These are phyloP conservation scores for Pholiota microspora DNA, from an alignment of 768 basidiomycete species.

Conservation along the genomic window DNA sequence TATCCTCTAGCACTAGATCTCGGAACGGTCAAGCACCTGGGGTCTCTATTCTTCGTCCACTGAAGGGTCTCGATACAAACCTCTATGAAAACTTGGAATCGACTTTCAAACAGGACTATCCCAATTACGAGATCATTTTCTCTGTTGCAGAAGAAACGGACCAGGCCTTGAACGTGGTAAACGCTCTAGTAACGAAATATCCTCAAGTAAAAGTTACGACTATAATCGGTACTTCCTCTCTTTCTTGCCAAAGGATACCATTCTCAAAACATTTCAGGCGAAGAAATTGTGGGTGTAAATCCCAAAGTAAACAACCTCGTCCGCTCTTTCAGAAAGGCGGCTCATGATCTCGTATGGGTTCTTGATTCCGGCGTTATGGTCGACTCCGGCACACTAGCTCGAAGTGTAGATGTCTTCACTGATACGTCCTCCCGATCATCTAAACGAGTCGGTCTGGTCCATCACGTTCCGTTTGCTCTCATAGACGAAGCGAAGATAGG, in stretches of 20 bases:
- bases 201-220: slow-evolving; percentile 71
- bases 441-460: slow-evolving; percentile 77
- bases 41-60: slow-evolving; percentile 90
- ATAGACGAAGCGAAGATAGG: slow-evolving; percentile 71
- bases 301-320: slow-evolving; percentile 98
- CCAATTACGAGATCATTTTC: slow-evolving; percentile 87
- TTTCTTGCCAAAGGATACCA: neutral
- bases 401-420: slow-evolving; percentile 77
- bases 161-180: slow-evolving; percentile 82
- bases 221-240: slow-evolving; percentile 57
- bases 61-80: slow-evolving; percentile 94
- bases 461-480: slow-evolving; percentile 92
- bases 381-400: slow-evolving; percentile 73
- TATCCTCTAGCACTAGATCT: slow-evolving; percentile 56
- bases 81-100: slow-evolving; percentile 96
- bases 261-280: slow-evolving; percentile 45
- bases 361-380: slow-evolving; percentile 93
- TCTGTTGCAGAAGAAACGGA: slow-evolving; percentile 89
- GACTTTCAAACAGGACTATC: slow-evolving; percentile 88
- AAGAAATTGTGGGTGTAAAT: slow-evolving; percentile 85
- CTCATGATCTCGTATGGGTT: slow-evolving; percentile 92
- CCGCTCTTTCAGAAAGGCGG: slow-evolving; percentile 75
- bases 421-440: slow-evolving; percentile 34
- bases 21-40: slow-evolving; percentile 60
- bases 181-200: slow-evolving; percentile 75